Evolutionary conservation across 176 grass and related monocot genomes (phyloP).

Genomic region (Avena insularis): DNA sequence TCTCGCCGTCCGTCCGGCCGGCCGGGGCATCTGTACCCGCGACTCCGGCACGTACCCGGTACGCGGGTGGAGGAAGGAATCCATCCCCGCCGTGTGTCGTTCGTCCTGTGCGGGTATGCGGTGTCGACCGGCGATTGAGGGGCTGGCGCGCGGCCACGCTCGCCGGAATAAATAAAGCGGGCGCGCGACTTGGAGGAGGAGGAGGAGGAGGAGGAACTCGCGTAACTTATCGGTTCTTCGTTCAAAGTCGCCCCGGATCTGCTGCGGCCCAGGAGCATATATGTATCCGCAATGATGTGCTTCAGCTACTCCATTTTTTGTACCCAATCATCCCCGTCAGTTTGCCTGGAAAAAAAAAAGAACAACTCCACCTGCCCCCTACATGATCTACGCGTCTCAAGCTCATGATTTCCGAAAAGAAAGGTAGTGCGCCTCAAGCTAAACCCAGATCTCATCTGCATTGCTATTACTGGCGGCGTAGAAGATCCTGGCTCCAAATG

Average conservation of each 20-base stretch:
- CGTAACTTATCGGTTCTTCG: neutral
- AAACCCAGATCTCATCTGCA: neutral
- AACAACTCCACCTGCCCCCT: neutral
- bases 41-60: neutral
- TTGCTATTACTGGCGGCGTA: neutral
- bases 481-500: constrained; percentile 32
- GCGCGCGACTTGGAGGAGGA: neutral
- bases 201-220: neutral
- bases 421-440: no score
- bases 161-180: constrained; percentile 44
- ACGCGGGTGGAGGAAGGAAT: neutral
- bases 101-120: constrained; percentile 18
- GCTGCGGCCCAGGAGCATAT: neutral
- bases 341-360: no score
- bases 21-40: no score
- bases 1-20: neutral
- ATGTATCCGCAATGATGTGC: no score
- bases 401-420: neutral
- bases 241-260: neutral
- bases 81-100: neutral
- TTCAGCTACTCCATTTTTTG: neutral
- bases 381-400: neutral
- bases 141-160: constrained; percentile 1
- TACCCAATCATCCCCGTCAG: neutral
- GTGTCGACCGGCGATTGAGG: constrained; percentile 52